Conservation (phyloP, 805 yeast genomes). For the Metschnikowia amazonensis region DNA sequence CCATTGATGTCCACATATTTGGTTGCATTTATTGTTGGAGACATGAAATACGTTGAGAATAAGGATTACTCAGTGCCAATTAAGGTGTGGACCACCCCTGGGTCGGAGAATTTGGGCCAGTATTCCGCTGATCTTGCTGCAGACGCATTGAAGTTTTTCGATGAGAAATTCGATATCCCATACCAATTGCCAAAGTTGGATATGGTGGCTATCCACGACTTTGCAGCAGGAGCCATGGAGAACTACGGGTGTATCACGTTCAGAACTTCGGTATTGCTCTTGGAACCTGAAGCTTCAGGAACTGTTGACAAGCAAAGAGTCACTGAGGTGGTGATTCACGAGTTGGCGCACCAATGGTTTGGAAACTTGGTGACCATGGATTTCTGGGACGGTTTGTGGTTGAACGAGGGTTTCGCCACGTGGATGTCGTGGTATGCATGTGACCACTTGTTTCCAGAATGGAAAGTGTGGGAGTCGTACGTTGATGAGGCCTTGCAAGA, state of each 20-base stretch:
- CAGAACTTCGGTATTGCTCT: slow-evolving; percentile 69
- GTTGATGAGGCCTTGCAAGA: slow-evolving; percentile 73
- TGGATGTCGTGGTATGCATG: slow-evolving; percentile 90
- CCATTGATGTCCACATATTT: slow-evolving; percentile 83
- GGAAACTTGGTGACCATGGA: slow-evolving; percentile 90
- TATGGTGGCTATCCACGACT: slow-evolving; percentile 78
- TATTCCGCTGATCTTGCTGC: slow-evolving; percentile 75
- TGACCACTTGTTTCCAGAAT: slow-evolving; percentile 71
- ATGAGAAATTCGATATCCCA: slow-evolving; percentile 65
- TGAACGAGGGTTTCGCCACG: slow-evolving; percentile 86
- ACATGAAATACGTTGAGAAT: slow-evolving; percentile 67
- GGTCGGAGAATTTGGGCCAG: slow-evolving; percentile 64
- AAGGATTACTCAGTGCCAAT: slow-evolving; percentile 68
- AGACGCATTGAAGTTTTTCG: slow-evolving; percentile 69
- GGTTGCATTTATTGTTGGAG: slow-evolving; percentile 81
- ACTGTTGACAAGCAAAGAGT: slow-evolving; percentile 66
- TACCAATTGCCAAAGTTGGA: slow-evolving; percentile 81
- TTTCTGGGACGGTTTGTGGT: slow-evolving; percentile 90
- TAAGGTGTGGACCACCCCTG: slow-evolving; percentile 77
- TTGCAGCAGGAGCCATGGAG: slow-evolving; percentile 88
- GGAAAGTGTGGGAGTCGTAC: slow-evolving; percentile 85
- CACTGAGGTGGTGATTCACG: slow-evolving; percentile 84
- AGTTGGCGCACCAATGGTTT: slow-evolving; percentile 89
- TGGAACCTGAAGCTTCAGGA: slow-evolving; percentile 68
- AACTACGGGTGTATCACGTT: slow-evolving; percentile 79